Evolutionary conservation across 208 protist species (phyloP).

Genomic region (Tritrichomonas musculus): DNA sequence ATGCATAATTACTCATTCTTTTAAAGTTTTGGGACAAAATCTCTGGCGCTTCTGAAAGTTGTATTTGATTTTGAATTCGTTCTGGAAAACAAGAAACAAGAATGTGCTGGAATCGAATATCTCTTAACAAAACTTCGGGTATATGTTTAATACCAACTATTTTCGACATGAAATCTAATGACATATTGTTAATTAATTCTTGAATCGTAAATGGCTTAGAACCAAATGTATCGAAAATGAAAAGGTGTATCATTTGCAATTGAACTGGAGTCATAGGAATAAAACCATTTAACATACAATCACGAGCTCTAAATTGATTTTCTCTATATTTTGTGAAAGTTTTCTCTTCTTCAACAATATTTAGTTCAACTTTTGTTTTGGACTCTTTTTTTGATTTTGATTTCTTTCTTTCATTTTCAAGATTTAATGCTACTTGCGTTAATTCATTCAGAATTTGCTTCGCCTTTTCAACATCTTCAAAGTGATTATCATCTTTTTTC

Average conservation of each 20-base stretch:
- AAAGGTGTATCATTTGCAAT: neutral
- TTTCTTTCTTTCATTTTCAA: neutral
- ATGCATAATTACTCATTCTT: too few species aligned
- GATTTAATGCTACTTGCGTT: neutral
- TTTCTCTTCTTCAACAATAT: too few species aligned
- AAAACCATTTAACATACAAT: neutral
- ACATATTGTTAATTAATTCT: neutral
- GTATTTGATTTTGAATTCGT: neutral
- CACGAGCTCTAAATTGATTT: neutral
- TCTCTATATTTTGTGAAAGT: neutral
- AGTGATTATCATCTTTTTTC: neutral
- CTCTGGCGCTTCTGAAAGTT: neutral
- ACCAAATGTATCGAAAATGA: neutral
- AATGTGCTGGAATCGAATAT: neutral
- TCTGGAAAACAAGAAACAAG: neutral
- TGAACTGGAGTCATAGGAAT: neutral
- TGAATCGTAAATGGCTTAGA: neutral
- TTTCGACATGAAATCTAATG: neutral
- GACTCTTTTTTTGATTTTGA: neutral
- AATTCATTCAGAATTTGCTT: neutral
- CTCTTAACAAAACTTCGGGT: neutral
- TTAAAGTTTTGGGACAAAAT: neutral
- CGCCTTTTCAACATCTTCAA: neutral
- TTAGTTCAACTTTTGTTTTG: too few species aligned
- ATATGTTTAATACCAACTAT: neutral